Conservation (phyloP, 139 green algal genomes). For the Haematococcus lacustris region DNA sequence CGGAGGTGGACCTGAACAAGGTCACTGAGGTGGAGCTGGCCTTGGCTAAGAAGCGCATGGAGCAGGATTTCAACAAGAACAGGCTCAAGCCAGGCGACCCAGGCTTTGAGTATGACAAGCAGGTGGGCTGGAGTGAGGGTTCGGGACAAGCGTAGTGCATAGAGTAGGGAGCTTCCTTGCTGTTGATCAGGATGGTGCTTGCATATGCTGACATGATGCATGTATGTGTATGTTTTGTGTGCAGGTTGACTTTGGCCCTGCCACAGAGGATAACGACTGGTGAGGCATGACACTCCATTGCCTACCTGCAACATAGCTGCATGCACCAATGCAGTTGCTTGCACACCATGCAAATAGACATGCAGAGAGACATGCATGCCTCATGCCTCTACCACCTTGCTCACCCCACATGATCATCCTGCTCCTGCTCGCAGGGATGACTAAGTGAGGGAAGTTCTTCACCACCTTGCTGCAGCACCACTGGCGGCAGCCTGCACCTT, state of each 20-base stretch:
- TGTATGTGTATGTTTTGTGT: neutral
- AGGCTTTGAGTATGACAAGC: constrained; percentile 31
- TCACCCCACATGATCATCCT: too few relatives aligned
- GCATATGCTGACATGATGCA: neutral
- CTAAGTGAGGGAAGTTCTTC: too few relatives aligned
- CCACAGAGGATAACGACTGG: constrained; percentile 1
- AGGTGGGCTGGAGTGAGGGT: constrained; percentile 7
- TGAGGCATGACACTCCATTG: neutral
- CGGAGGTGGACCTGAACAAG: constrained; percentile 1
- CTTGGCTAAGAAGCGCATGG: constrained; percentile 29
- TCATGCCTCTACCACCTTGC: too few relatives aligned
- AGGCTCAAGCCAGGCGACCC: constrained; percentile 21
- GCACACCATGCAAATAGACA: too few relatives aligned
- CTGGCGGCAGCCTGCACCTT: too few relatives aligned
- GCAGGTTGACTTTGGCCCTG: constrained; percentile 2
- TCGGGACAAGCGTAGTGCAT: neutral
- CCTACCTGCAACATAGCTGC: too few relatives aligned
- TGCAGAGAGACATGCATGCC: too few relatives aligned
- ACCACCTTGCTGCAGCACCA: too few relatives aligned
- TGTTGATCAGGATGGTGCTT: neutral
- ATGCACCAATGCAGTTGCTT: too few relatives aligned
- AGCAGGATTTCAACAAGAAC: constrained; percentile 25
- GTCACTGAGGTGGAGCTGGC: constrained; percentile 32
- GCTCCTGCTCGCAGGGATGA: too few relatives aligned
- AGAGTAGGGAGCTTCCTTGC: neutral